These are phyloP conservation scores for Backusella parvicylindrica DNA, from an alignment of 192 early-diverging fungal species.

Conservation along the genomic window DNA sequence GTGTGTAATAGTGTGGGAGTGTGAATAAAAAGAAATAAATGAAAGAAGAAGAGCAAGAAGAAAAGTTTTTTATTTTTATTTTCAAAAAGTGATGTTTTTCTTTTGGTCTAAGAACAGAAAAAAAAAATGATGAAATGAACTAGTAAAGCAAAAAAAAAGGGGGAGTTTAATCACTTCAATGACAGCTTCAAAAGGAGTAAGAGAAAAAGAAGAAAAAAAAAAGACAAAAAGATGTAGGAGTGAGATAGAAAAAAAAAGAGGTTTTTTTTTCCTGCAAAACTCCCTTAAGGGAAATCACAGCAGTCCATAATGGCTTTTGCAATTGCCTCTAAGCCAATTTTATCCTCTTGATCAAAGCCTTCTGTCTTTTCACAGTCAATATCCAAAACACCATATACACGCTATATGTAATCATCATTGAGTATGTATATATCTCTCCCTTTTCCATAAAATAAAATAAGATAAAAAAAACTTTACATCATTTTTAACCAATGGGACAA, in stretches of 20 bases:
- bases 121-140: neutral
- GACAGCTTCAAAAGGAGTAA: neutral
- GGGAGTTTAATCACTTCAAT: neutral
- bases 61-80: neutral
- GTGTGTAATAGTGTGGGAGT: no score
- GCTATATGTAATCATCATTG: constrained; percentile 10
- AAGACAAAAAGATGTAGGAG: neutral
- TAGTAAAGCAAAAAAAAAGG: neutral
- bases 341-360: constrained; percentile 68
- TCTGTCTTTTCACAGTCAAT: constrained; percentile 62
- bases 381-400: constrained; percentile 66
- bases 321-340: constrained; percentile 62
- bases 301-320: constrained; percentile 49
- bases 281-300: constrained; percentile 21
- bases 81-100: neutral
- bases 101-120: neutral
- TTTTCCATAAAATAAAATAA: neutral
- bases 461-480: constrained; percentile 38
- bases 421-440: neutral
- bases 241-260: neutral
- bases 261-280: neutral
- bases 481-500: constrained; percentile 68
- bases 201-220: neutral
- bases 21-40: neutral
- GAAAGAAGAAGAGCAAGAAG: neutral